Evolutionary conservation across 306 rosid genomes (phyloP).

Genomic region (apple (Malus domestica)): ASM211411v1 NC_041792.1:30518907-30519406

Average conservation of each 20-base stretch:
- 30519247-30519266: not conserved
- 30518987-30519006: conserved; percentile 48
- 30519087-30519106: conserved; percentile 83
- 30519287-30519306: conserved; percentile 1
- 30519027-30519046: conserved; percentile 71
- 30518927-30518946: not conserved
- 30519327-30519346: conserved; percentile 68
- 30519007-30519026: conserved; percentile 73
- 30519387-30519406: conserved; percentile 38
- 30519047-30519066: conserved; percentile 65
- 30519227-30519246: not conserved
- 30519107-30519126: conserved; percentile 73
- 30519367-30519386: conserved; percentile 75
- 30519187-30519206: not conserved
- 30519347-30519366: conserved; percentile 92
- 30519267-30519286: not conserved
- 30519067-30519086: conserved; percentile 82
- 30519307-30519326: conserved; percentile 68
- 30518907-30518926: not conserved
- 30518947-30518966: not conserved
- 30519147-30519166: not conserved
- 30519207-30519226: conserved; percentile 17
- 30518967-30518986: not conserved
- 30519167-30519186: conserved; percentile 18
- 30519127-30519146: conserved; percentile 64